Conservation (phyloP, 176 grass and related monocot genomes). For the Juncus effusus region DNA sequence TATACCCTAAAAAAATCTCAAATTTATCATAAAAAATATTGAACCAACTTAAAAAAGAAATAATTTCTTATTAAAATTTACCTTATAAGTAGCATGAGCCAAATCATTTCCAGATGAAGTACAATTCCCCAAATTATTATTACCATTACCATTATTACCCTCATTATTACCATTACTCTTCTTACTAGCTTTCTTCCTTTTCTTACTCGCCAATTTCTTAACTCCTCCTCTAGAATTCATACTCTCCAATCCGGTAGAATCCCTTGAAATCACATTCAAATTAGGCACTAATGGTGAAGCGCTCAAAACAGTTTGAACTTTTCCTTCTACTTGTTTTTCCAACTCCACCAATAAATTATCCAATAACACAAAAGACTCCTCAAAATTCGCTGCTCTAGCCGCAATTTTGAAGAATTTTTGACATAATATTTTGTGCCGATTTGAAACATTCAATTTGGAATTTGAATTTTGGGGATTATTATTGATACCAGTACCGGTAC, state of each 20-base stretch:
- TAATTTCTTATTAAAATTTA: slow-evolving; percentile 8
- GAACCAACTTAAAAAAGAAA: neutral
- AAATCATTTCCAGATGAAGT: slow-evolving; percentile 7
- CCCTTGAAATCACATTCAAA: slow-evolving; percentile 28
- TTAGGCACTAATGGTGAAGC: slow-evolving; percentile 29
- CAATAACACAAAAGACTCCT: slow-evolving; percentile 16
- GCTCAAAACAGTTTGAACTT: slow-evolving; percentile 24
- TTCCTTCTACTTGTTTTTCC: slow-evolving; percentile 32
- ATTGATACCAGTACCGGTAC: slow-evolving; percentile 1
- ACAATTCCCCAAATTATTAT: slow-evolving; percentile 14
- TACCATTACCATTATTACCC: too few relatives aligned
- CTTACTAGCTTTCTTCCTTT: slow-evolving; percentile 22
- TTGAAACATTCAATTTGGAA: slow-evolving; percentile 14
- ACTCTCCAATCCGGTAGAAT: slow-evolving; percentile 8
- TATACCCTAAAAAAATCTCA: too few relatives aligned
- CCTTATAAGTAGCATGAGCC: slow-evolving; percentile 23
- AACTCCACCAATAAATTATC: slow-evolving; percentile 17
- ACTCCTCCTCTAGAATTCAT: slow-evolving; percentile 20
- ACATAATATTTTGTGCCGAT: slow-evolving; percentile 26
- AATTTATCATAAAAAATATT: neutral
- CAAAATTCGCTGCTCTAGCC: slow-evolving; percentile 20
- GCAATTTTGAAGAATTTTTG: slow-evolving; percentile 29
- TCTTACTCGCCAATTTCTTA: slow-evolving; percentile 22
- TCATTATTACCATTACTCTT: neutral
- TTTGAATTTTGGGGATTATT: neutral